These are phyloP conservation scores for Anisodus tanguticus DNA, from an alignment of 257 asterid species.

Conservation along the genomic window DNA sequence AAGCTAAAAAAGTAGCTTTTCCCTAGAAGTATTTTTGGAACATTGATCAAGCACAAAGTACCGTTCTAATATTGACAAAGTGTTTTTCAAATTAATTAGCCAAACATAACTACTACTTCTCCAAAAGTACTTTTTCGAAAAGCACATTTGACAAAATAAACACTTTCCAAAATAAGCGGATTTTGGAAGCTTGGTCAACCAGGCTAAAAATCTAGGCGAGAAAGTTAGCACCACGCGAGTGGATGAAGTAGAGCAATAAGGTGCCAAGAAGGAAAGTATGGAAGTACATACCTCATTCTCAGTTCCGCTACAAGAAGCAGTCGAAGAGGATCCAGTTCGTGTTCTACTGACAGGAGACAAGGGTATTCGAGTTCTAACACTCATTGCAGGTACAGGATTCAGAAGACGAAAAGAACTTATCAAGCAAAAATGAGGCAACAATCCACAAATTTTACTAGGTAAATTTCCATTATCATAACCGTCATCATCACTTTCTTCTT, in stretches of 20 bases:
- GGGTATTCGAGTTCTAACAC: constrained; percentile 58
- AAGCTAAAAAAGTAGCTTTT: too few relatives aligned
- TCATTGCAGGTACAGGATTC: constrained; percentile 63
- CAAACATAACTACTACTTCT: too few relatives aligned
- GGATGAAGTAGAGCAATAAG: neutral
- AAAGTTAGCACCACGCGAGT: neutral
- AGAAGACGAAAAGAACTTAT: constrained; percentile 50
- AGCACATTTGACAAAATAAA: too few relatives aligned
- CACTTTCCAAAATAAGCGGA: too few relatives aligned
- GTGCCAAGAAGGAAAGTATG: neutral
- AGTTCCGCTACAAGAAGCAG: constrained; percentile 45
- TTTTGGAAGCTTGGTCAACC: too few relatives aligned
- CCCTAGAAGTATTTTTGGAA: too few relatives aligned
- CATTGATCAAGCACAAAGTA: too few relatives aligned
- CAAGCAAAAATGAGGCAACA: constrained; percentile 75
- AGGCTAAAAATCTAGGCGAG: neutral
- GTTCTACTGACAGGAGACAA: constrained; percentile 47
- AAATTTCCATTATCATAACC: constrained; percentile 41
- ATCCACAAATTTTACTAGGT: constrained; percentile 59
- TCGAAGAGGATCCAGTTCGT: constrained; percentile 49
- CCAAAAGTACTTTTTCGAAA: too few relatives aligned
- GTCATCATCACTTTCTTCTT: constrained; percentile 66
- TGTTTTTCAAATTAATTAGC: too few relatives aligned
- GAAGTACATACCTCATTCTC: constrained; percentile 58
- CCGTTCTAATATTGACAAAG: too few relatives aligned